These are phyloP conservation scores for Lecanosticta acicola DNA, from an alignment of 2,329 filamentous ascomycete genomes.

Conservation along the genomic window DNA sequence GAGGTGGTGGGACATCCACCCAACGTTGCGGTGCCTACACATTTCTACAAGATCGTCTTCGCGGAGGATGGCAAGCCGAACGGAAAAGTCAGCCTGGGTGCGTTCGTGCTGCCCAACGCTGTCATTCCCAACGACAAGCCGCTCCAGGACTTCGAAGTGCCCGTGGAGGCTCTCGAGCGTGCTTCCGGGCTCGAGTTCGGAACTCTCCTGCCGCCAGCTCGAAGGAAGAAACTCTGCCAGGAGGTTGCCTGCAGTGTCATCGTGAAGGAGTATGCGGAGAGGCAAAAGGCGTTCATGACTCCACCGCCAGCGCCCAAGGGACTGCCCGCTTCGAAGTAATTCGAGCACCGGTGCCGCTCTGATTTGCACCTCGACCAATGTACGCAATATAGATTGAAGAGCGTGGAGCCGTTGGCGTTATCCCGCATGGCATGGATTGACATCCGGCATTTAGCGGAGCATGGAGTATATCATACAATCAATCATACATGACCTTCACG, in stretches of 20 bases:
- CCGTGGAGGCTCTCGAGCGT: constrained; percentile 84
- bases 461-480: constrained; percentile 12
- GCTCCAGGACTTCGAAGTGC: constrained; percentile 87
- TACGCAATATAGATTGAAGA: background rate
- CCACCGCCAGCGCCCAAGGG: constrained; percentile 27
- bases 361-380: too few species aligned
- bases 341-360: too few species aligned
- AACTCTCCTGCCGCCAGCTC: constrained; percentile 64
- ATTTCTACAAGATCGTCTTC: constrained; percentile 99
- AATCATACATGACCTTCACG: background rate
- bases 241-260: constrained; percentile 80
- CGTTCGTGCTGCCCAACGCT: constrained; percentile 93
- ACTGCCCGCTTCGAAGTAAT: constrained; percentile 8
- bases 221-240: constrained; percentile 74
- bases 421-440: background rate
- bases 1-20: constrained; percentile 93
- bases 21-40: constrained; percentile 90
- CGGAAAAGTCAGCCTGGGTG: constrained; percentile 79
- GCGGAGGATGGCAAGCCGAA: constrained; percentile 68
- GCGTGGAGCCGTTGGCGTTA: background rate
- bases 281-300: constrained; percentile 44
- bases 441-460: constrained; percentile 9
- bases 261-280: constrained; percentile 69
- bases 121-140: constrained; percentile 81
- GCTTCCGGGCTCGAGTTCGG: constrained; percentile 91